Evolutionary conservation across 352 stramenopile species (phyloP).

Genomic region (Blastocystis sp.): DNA sequence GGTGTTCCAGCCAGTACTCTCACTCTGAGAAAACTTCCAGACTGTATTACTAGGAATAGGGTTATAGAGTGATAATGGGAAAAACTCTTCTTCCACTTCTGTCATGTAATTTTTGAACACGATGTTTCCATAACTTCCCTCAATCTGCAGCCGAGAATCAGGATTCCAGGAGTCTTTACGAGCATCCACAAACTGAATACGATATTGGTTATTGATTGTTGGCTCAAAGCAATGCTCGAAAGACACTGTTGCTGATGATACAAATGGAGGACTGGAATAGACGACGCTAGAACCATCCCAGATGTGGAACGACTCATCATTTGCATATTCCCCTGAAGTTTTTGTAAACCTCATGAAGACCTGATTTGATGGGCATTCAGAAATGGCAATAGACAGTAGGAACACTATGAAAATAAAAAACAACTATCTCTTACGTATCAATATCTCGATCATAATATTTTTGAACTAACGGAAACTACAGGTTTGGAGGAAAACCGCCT

Average conservation of each 20-base stretch:
- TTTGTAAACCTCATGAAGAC: neutral
- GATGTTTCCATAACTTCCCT: neutral
- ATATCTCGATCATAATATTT: neutral
- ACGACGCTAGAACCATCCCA: neutral
- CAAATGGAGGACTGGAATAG: neutral
- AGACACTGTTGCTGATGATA: neutral
- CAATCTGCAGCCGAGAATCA: neutral
- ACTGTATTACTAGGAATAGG: neutral
- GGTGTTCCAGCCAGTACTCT: neutral
- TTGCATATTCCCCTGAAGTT: neutral
- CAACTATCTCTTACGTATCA: neutral
- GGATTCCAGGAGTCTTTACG: neutral
- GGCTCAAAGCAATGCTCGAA: neutral
- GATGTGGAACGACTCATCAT: neutral
- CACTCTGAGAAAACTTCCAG: constrained; percentile 24
- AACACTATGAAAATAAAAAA: neutral
- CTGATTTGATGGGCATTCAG: neutral
- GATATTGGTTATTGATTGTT: neutral
- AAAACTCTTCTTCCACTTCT: neutral
- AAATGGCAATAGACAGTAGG: neutral
- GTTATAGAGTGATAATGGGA: neutral
- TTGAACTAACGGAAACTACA: no score
- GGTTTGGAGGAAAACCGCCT: no score
- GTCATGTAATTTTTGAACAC: constrained; percentile 51
- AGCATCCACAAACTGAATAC: neutral